phyloP scores from a whole-genome alignment of 2,329 filamentous ascomycete genomes.

The Trichoderma sp. region DNA sequence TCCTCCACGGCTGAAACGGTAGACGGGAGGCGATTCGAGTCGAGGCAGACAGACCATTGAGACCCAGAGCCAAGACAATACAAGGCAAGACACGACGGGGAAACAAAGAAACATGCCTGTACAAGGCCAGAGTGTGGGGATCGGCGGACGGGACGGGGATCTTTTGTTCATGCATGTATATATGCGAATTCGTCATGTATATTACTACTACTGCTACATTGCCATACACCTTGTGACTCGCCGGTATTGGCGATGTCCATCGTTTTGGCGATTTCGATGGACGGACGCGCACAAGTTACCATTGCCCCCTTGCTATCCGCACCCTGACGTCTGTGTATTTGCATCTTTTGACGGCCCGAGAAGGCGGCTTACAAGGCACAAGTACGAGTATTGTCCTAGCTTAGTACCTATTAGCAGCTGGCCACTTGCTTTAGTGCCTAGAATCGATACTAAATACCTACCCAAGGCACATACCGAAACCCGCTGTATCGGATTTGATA shows the following conservation, averaged over 20 bases:
- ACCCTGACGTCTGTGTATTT: not conserved
- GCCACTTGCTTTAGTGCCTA: not conserved
- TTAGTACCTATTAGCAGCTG: not conserved
- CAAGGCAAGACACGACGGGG: not conserved
- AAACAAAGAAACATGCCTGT: constrained; percentile 2
- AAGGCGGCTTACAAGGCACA: not conserved
- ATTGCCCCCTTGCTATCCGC: not conserved
- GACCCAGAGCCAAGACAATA: not conserved
- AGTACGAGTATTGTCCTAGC: not conserved
- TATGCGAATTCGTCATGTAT: constrained; percentile 9
- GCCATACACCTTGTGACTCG: constrained; percentile 3
- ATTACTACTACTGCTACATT: not conserved
- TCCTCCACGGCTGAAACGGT: not conserved
- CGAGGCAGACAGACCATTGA: not conserved
- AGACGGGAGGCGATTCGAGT: not conserved
- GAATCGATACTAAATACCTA: not conserved
- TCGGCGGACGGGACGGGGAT: constrained; percentile 1
- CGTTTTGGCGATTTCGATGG: not conserved
- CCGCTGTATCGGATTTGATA: not conserved
- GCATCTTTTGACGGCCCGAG: not conserved
- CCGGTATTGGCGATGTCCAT: not conserved
- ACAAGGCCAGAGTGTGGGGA: constrained; percentile 4
- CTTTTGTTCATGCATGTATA: constrained; percentile 15
- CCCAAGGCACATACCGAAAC: not conserved
- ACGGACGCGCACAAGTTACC: not conserved